Percentiles rank a stretch among this genome's conserved stretches.
These are phyloP conservation scores for Tagetes erecta DNA, from an alignment of 129 eudicot genomes.

Conservation along the genomic window DNA sequence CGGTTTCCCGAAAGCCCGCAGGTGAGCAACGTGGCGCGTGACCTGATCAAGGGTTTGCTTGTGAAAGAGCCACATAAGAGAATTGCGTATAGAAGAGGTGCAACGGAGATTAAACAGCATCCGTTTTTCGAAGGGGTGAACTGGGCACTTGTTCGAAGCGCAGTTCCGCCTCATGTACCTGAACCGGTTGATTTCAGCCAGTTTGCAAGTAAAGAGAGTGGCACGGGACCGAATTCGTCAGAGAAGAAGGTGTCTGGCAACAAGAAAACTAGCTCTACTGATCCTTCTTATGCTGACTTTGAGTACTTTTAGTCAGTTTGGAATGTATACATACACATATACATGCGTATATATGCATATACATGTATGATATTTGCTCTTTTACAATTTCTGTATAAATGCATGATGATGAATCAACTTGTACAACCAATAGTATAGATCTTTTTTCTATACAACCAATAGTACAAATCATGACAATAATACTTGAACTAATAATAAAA, in stretches of 20 bases:
- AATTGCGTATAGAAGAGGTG: slow-evolving; percentile 71
- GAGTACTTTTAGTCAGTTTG: slow-evolving; percentile 44
- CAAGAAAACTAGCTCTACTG: slow-evolving; percentile 10
- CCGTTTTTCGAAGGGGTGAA: slow-evolving; percentile 49
- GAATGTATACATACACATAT: neutral
- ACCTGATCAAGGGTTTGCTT: slow-evolving; percentile 58
- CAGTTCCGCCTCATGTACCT: slow-evolving; percentile 57
- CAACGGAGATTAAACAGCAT: slow-evolving; percentile 58
- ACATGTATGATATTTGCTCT: neutral
- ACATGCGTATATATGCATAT: neutral
- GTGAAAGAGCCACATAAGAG: slow-evolving; percentile 78
- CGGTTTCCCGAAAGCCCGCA: slow-evolving; percentile 66
- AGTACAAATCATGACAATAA: too few species aligned
- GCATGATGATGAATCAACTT: too few species aligned
- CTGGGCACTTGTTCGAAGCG: slow-evolving; percentile 75
- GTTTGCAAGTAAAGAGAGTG: slow-evolving; percentile 52
- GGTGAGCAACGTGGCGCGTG: slow-evolving; percentile 51
- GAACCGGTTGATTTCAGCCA: slow-evolving; percentile 57
- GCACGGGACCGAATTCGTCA: neutral
- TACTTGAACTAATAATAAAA: too few species aligned
- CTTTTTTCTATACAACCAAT: too few species aligned
- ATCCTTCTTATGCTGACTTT: slow-evolving; percentile 58
- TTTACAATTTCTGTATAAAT: neutral
- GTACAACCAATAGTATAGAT: too few species aligned
- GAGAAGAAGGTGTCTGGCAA: slow-evolving; percentile 57